Base-by-base conservation (phyloP, 331 rosid species). In the Erythrophleum ivorense region DNA sequence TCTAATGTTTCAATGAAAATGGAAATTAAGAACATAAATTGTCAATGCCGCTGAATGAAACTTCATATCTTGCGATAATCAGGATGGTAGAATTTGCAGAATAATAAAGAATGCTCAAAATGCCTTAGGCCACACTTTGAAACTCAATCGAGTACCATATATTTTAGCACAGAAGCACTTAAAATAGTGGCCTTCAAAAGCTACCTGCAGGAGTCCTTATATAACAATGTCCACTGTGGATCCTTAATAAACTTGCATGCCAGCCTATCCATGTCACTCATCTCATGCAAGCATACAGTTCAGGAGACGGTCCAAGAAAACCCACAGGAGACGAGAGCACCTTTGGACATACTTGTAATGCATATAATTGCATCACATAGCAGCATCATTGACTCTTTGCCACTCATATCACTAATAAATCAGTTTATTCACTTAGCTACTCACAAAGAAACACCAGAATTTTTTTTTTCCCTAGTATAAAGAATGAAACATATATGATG, bases 261-360 rank as follows among this genome's bases (percentile, higher is more conserved):
- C 6, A 19, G 29, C 38, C 29, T 12, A 45, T 69, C 5, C 54
- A 45, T 12, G 40, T 21, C 40, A 46, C 16, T 46, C 57, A 70
- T 70, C 57, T 70, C 57, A 70, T 5, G 55, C n/a, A 69, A 69
- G 38, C 38, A 45, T 70, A 24, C 15, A 45, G 5, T 70, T 70
- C 57, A 69, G n/a, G 38, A 69, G 38, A 21, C 2, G 19, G 29
- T 18, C 38, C 55, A 69, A 69, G n/a, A 11, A 53, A 52, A 34
- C 40, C 41, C 43, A 71, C 11, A 34, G 33, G 18, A 11, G 60
- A 31, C 29, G 43, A 50, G 34, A 71, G 14, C 76, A 31, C 38
- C 7, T 49, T 36, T 45, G 54, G 9, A n/a, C 7, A 68, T 70
- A 12, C 41, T 9, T 45, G 21, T 24, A 62, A 31, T 31, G 41